Base-by-base conservation (phyloP, 306 rosid species). In the Ormosia semicastrata region DNA sequence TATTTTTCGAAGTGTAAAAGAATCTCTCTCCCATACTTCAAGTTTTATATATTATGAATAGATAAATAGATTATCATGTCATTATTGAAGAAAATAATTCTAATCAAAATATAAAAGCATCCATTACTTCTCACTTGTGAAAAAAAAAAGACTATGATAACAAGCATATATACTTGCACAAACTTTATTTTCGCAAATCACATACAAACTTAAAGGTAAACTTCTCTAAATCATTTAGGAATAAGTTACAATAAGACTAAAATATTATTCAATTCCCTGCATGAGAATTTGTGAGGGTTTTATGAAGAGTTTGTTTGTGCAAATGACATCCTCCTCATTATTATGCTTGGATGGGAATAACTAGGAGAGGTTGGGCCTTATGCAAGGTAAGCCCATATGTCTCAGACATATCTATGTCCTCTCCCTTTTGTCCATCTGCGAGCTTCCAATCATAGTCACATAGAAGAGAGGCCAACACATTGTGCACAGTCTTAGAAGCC, bases 401-500 rank as follows among this genome's bases (percentile, higher is more conserved):
- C 57, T 56, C 14, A 57, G 47, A 66, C 60, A 84, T 37, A 82
- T 76, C 49, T 0, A 64, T 15, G 8, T 76, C 52, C 4, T 63
- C 5, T 46, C 18, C 12, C n/a, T 33, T 63, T 76, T 15, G 0
- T 0, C 52, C 81, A 63, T 76, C n/a, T 2, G 3, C 7, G 2
- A 81, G 82, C 68, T 67, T 67, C 82, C 76, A 78, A 39, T 54
- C 59, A 54, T 67, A 81, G 14, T 11, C 1, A 15, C 4, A 3
- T 7, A 81, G 7, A 74, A 81, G 70, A 54, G 85, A 53, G 3
- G 68, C 81, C 11, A 81, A 29, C 8, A 81, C 37, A 34, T 24
- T 1, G 18, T 75, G 76, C 17, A 66, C 2, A 4, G 71, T 56
- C 17, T 69, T 65, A 43, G 2, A 41, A 1, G 80, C 80, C 30